Evolutionary conservation across 106 monocot genomes (phyloP), one percentile per base, ranked within the genome.

Genomic region (Phalaenopsis equestris): DNA sequence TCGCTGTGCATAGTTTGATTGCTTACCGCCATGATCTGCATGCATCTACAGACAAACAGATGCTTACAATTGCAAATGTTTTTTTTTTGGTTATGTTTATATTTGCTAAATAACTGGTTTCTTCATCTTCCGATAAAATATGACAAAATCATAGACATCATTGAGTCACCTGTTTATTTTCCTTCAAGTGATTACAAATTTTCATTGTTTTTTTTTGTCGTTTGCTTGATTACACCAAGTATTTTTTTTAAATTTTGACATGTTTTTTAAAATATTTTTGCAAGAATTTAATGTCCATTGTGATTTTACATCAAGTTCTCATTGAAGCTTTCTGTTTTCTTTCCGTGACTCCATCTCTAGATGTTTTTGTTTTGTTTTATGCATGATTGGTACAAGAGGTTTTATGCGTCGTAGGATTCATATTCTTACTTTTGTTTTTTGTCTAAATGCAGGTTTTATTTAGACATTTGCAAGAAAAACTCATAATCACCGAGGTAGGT

Each of bases 401-500:
- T 75, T 15, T 30, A 75, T 18, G 36, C 42, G 19, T 37, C 19
- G 46, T 76, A 64, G 17, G 21, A n/a, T 74, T 36, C 36, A 52
- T 21, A 21, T 82, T 42, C 77, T 67, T 36, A 77, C 10, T 77
- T 30, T 67, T 57, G 38, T 37, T 56, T 47, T 9, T 10, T 42
- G 42, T 78, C 49, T 64, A 75, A 18, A 76, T 94, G 78, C 88
- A 98, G 98, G 82, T 91, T 85, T 82, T 98, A 78, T 98, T 94
- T 80, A 86, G 83, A 74, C 94, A 98, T 88, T 81, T 98, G 76
- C 98, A 98, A 67, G 94, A 98, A 87, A 98, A 86, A 75, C 94
- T 94, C 16, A 84, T 89, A n/a, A 84, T 90, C 72, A 85, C 88
- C 67, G 94, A 98, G 98, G 98, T 97, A 88, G 67, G 70, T 8